Base-by-base conservation (phyloP, 192 early-diverging fungal species). In the Gonapodya sp. region DNA sequence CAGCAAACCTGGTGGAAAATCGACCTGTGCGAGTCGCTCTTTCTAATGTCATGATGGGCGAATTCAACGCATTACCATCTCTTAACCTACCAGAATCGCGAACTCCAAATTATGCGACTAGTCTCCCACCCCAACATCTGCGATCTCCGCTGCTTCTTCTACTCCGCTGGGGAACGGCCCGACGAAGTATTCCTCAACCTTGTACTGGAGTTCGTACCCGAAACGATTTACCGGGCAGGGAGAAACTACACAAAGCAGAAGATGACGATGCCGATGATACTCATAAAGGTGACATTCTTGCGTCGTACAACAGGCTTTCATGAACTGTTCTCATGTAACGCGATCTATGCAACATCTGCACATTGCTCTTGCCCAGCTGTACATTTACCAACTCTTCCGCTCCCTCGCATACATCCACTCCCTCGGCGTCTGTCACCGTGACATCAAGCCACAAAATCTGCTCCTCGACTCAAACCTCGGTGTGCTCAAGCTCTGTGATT, bases 401-500 rank as follows among this genome's bases (percentile, higher is more conserved):
- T 95, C 96, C 83, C 88, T 99, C 78, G 95, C 96, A 73, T 99
- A 97, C 85, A 95, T 95, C 84, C 97, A 99, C 85, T 92, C 94
- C 46, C 87, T 97, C 74, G 97, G 31, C 32, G 97, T 99, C 83
- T 99, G 97, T 87, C 97, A 99, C 84, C 93, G 97, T 81, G 97
- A 99, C 85, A 98, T 99, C 85, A 99, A 99, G 87, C 97, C 97
- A 78, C 97, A 98, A 86, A 99, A 99, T 85, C 86, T 99, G 86
- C 89, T 99, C 78, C 87, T 99, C 46, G 94, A 98, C 84, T 94
- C 94, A 79, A 80, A 89, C 24, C 93, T 91, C 18, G 96, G 96
- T 24, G 92, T 98, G 79, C 88, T 99, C 73, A 99, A 98, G 84
- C 89, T 99, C 73, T 98, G 96, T 85, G 97, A 99, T 86, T 99